phyloP scores from a whole-genome alignment of 352 stramenopile genomes.

The Phytopythium mirpurense region DNA sequence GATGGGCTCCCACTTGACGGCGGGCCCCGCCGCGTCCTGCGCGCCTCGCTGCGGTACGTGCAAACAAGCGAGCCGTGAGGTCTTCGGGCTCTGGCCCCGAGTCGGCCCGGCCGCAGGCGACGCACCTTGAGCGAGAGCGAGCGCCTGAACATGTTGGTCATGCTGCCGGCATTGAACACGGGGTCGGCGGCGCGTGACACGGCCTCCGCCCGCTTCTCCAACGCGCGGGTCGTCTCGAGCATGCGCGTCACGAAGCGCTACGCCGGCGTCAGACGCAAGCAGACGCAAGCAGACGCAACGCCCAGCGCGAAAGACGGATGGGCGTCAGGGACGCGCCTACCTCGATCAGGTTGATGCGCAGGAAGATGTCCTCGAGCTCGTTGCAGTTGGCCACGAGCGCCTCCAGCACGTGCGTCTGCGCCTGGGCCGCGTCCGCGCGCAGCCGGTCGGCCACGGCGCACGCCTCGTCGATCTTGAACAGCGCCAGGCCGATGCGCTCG shows the following conservation, averaged over 20 bases:
- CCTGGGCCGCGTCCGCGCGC: constrained; percentile 41
- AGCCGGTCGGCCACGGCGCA: constrained; percentile 42
- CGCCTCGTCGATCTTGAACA: constrained; percentile 83
- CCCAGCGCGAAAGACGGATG: not conserved
- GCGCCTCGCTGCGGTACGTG: constrained; percentile 26
- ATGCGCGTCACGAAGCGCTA: constrained; percentile 58
- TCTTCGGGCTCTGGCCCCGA: too few relatives aligned
- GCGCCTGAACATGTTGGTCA: constrained; percentile 50
- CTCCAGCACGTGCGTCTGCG: constrained; percentile 42
- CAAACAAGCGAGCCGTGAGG: too few relatives aligned
- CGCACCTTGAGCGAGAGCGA: constrained; percentile 67
- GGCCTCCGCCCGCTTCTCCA: constrained; percentile 60
- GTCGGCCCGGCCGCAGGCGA: not conserved
- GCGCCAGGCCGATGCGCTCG: constrained; percentile 65
- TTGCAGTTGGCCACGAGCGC: constrained; percentile 61
- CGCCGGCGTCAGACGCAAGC: not conserved
- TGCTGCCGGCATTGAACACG: constrained; percentile 53
- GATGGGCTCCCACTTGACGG: constrained; percentile 58
- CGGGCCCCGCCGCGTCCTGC: constrained; percentile 14
- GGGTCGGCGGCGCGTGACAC: constrained; percentile 42
- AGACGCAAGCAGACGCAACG: not conserved
- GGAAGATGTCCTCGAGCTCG: constrained; percentile 76
- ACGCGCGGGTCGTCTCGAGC: constrained; percentile 46
- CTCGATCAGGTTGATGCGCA: constrained; percentile 72
- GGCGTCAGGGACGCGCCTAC: constrained; percentile 11